Base-by-base conservation (phyloP, 129 eudicot genomes). In the Artemisia argyi region DNA sequence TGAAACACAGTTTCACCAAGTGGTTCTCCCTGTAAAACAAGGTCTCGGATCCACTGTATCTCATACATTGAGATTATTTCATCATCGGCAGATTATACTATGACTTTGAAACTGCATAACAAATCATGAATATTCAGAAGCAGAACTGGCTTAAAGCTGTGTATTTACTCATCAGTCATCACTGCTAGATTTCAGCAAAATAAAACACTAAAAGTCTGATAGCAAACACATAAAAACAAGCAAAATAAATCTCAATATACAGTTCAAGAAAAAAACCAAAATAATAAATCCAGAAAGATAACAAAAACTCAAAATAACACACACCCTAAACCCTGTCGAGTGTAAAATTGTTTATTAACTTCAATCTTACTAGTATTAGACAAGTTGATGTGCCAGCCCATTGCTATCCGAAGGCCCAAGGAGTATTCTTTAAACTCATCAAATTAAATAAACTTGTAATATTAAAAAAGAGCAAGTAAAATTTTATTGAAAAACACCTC, bases 71-170 rank as follows among this genome's bases (percentile, higher is more conserved):
- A 32, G 55, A 22, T 0, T 6, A 24, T 39, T 39, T 39, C 46
- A 39, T 39, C 42, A 35, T 35, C 9, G 9, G 8, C 42, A 11
- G 53, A 8, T 24, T 51, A 7, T 50, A 9, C 7, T 59, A 18
- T 2, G 8, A 22, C 14, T 7, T 22, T 7, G 24, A 50, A 26
- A 35, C 42, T 5, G 42, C 42, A 1, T 85, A 35, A 30, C 6
- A 6, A 5, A 24, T 20, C 22, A 20, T 20, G 22, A 20, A 20
- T 20, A 20, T 69, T 91, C 97, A 30, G 96, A 84, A 88, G 97
- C 97, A 88, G 96, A 91, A 91, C 91, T 88, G 93, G 96, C 97
- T 76, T 88, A 80, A 79, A 88, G 97, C 89, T 91, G 89, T 72
- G n/a, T n/a, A n/a, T n/a, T n/a, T n/a, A n/a, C n/a, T n/a, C n/a